Conservation (phyloP, 345 rosid species). For the Linum lewisii region DNA sequence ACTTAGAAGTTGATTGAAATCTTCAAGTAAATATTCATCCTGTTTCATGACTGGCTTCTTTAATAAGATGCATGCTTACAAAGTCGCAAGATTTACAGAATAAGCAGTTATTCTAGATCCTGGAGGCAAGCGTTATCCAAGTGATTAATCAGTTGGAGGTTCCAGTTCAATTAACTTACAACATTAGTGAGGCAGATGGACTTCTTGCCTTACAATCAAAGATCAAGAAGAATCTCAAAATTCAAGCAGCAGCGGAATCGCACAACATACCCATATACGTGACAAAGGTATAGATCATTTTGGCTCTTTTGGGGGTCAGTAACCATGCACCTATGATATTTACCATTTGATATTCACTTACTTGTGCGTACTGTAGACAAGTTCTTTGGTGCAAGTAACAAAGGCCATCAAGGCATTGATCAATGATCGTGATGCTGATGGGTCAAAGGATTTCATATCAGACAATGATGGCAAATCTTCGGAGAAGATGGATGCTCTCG, state of each 20-base stretch:
- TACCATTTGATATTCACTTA: constrained; percentile 8
- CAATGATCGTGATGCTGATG: constrained; percentile 36
- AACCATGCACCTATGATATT: not conserved
- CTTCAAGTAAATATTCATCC: not conserved
- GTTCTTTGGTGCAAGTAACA: constrained; percentile 63
- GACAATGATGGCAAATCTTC: constrained; percentile 37
- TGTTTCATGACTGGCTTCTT: not conserved
- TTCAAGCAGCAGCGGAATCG: constrained; percentile 64
- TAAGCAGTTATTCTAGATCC: constrained; percentile 45
- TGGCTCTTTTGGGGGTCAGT: not conserved
- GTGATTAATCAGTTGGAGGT: constrained; percentile 55
- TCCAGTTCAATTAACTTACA: constrained; percentile 45
- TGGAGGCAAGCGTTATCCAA: constrained; percentile 57
- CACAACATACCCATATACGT: constrained; percentile 58
- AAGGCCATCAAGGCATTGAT: constrained; percentile 48
- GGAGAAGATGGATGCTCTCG: constrained; percentile 72
- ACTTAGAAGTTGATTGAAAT: too few species aligned
- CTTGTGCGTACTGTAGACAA: constrained; percentile 41
- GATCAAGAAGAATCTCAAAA: constrained; percentile 69
- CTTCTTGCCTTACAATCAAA: constrained; percentile 70
- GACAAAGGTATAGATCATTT: constrained; percentile 44
- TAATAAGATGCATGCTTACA: not conserved
- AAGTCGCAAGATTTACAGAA: constrained; percentile 21
- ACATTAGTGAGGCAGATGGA: constrained; percentile 78
- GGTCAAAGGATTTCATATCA: constrained; percentile 34